Base-by-base conservation (phyloP, 2,329 filamentous ascomycete genomes). In the Stemphylium beticola region DNA sequence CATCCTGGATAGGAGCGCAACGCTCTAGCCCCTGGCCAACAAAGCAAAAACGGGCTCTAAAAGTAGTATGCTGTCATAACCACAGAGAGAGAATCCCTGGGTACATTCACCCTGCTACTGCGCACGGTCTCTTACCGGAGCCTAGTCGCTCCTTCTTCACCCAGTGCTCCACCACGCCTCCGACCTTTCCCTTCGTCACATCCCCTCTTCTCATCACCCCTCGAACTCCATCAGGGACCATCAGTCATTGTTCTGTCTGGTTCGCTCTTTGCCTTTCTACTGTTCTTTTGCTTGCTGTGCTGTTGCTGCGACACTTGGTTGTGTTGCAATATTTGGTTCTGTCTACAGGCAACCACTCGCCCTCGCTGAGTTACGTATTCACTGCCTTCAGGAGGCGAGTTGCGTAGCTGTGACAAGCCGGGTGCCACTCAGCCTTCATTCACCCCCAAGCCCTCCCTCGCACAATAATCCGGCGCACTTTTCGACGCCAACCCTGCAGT, bases 1-100 rank as follows among this genome's bases (percentile, higher is more conserved):
- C 49, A 46, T 33, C 37, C 48, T 29, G 50, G 55, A 59, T 55
- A 53, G 50, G 53, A 51, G 52, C 37, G 52, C 32, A 50, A 59
- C 53, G 49, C 43, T 58, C 60, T 57, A 61, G 61, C 65, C 65
- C 65, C 62, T 64, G 60, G 57, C 61, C 60, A 55, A 55, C 55
- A 58, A 55, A 58, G 59, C 58, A 62, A 58, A 55, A 57, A 59
- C 57, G 52, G 55, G 58, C 57, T 65, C 67, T 67, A 71, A 69
- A 69, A 68, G 64, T 72, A 72, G 69, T 59, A 68, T 72, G 68
- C 57, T 66, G 67, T 72, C 71, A 69, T 72, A 55, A 41, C 53
- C 60, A 58, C 60, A 58, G 52, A 59, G 60, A 40, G 58, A 59
- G 41, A 52, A 71, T 72, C 68, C 68, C 67, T 71, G 68, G 64